Percentiles rank a stretch among this genome's conserved stretches.
phyloP scores from a whole-genome alignment of 306 rosid genomes.

The Medicago ruthenica region DNA sequence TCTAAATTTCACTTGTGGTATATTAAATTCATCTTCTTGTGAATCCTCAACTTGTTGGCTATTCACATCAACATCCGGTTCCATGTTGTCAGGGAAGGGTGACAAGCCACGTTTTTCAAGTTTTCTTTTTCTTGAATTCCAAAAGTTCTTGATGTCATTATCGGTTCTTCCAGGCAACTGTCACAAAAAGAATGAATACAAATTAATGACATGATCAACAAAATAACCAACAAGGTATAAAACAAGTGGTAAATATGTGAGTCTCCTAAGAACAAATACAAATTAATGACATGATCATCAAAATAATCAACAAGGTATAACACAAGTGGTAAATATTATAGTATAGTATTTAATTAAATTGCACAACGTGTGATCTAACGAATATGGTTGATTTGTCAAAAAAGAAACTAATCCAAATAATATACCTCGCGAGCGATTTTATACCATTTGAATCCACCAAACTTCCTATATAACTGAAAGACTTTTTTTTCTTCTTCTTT shows the following conservation, averaged over 20 bases:
- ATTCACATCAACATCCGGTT: conserved; percentile 34
- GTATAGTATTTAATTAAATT: too few species aligned
- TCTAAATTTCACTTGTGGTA: background rate
- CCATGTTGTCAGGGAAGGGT: too few species aligned
- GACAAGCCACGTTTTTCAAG: too few species aligned
- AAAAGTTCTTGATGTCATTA: conserved; percentile 83
- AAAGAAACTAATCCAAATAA: too few species aligned
- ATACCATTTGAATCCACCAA: conserved; percentile 59
- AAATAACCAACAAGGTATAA: background rate
- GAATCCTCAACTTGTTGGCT: conserved; percentile 41
- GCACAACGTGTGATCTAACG: too few species aligned
- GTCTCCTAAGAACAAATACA: background rate
- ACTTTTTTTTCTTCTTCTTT: conserved; percentile 54
- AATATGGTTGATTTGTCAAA: too few species aligned
- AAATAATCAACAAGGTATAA: too few species aligned
- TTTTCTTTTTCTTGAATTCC: conserved; percentile 68
- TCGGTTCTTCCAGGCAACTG: conserved; percentile 86
- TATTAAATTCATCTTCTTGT: background rate
- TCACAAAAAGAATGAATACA: background rate
- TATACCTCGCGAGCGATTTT: conserved; percentile 67
- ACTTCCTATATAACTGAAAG: background rate
- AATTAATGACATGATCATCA: background rate
- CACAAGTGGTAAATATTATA: too few species aligned
- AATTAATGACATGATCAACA: background rate
- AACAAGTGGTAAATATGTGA: too few species aligned